Base-by-base conservation (phyloP, 768 basidiomycete genomes). In the Lactarius evosmus region DNA sequence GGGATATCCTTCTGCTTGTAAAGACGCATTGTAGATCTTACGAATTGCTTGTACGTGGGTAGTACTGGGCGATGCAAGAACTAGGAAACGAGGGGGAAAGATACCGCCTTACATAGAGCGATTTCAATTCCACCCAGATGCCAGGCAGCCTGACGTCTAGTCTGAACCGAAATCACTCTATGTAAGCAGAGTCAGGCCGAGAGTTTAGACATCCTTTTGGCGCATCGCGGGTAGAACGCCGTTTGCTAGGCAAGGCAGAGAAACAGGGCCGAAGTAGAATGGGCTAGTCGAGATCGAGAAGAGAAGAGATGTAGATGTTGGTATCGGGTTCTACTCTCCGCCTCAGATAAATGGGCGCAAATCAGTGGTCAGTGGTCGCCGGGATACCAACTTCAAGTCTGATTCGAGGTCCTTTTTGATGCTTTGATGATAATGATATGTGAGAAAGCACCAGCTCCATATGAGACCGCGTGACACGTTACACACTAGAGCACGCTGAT, bases 1-100 rank as follows among this genome's bases (percentile, higher is more conserved):
- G 59, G 59, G 32, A 29, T 32, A 30, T 40, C 55, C 19, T 56
- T 60, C 29, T 30, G 59, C 5, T 65, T 65, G 12, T 65, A 65
- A 22, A 65, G 63, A 61, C 63, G 59, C 63, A 65, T 65, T 32
- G 54, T 56, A 60, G 11, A 61, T 51, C 54, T 60, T 61, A 57
- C 62, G 61, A 64, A 29, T 54, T 53, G 65, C 41, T 66, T 22
- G 50, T 55, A 66, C 61, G 51, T 16, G n/a, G 56, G 51, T 25
- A 29, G 59, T 65, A 51, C 33, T 61, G 57, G 50, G 25, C 51
- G 63, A 56, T 22, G 59, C 56, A 65, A 65, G 63, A 56, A 50
- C 54, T 11, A 41, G 22, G 29, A 32, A n/a, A n/a, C 27, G 22
- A 41, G 60, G 25, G n/a, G n/a, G 30, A 1, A 29, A 30, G 1